Evolutionary conservation across 768 basidiomycete species (phyloP).

Genomic region (Termitomyces bulborhizus): DNA sequence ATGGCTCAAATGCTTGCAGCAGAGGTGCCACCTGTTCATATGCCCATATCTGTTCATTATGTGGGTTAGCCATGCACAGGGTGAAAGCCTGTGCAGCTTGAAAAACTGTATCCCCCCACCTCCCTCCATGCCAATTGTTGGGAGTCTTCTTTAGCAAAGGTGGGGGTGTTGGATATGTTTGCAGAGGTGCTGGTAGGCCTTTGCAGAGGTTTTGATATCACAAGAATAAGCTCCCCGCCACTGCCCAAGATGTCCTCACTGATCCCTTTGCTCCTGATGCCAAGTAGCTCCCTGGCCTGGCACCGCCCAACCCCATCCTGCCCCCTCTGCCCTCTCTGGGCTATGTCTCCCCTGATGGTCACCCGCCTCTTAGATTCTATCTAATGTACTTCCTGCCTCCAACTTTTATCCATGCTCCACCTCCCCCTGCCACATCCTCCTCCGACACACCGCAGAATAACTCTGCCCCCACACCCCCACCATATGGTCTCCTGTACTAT

Average conservation of each 20-base stretch:
- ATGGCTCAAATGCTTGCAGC: too few species aligned
- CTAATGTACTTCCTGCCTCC: constrained; percentile 32
- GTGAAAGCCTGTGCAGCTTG: too few species aligned
- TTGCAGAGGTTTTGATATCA: constrained; percentile 14
- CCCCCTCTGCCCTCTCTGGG: constrained; percentile 10
- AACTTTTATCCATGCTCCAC: constrained; percentile 25
- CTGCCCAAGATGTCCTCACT: background rate
- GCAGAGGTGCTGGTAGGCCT: too few species aligned
- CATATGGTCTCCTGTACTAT: background rate
- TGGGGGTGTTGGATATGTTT: too few species aligned
- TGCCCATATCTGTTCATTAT: too few species aligned
- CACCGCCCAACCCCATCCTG: background rate
- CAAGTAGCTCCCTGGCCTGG: background rate
- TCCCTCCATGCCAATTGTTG: too few species aligned
- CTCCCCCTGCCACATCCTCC: background rate
- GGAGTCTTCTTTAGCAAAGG: too few species aligned
- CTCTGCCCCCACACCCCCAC: background rate
- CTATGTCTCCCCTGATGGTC: constrained; percentile 27
- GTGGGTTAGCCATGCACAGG: too few species aligned
- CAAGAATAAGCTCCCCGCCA: constrained; percentile 25
- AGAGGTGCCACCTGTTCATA: too few species aligned
- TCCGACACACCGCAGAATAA: background rate
- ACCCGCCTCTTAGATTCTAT: constrained; percentile 21
- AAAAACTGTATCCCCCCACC: too few species aligned
- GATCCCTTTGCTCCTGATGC: background rate